A percentile compares a stretch with the other conserved stretches of the same genome.
Evolutionary conservation across 768 basidiomycete genomes (phyloP).

Genomic region (Suillus variegatus): DNA sequence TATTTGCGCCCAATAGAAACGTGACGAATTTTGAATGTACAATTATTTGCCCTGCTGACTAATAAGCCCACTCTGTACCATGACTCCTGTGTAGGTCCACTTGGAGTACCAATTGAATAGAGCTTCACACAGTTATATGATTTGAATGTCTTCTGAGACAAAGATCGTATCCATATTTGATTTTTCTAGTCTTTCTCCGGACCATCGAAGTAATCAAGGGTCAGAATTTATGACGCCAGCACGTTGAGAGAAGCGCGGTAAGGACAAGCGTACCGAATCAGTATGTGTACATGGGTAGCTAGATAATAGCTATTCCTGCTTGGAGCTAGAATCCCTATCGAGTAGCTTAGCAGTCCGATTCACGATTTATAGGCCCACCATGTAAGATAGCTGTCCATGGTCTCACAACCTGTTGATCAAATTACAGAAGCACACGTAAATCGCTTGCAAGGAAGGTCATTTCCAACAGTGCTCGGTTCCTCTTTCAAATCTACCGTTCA

Average conservation of each 20-base stretch:
- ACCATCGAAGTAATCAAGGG: not conserved
- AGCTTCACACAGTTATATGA: no score
- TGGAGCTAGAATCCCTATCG: not conserved
- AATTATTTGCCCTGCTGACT: conserved; percentile 3
- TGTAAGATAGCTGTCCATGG: not conserved
- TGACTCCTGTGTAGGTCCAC: no score
- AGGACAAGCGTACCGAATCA: not conserved
- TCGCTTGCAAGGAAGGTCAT: not conserved
- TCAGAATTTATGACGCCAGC: not conserved
- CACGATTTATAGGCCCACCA: not conserved
- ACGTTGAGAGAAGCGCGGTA: not conserved
- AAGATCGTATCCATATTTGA: not conserved
- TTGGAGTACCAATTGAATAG: no score
- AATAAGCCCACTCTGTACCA: not conserved
- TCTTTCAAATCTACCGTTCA: conserved; percentile 1
- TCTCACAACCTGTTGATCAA: not conserved
- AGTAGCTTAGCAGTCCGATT: not conserved
- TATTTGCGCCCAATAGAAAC: not conserved
- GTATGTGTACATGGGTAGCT: not conserved
- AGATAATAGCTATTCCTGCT: not conserved
- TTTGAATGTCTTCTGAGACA: not conserved
- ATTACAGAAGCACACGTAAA: conserved; percentile 15
- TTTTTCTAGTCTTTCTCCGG: not conserved
- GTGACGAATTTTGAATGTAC: conserved; percentile 9
- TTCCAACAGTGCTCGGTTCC: not conserved